phyloP scores from a whole-genome alignment of 768 basidiomycete species.

The Ephemerocybe angulata region DNA sequence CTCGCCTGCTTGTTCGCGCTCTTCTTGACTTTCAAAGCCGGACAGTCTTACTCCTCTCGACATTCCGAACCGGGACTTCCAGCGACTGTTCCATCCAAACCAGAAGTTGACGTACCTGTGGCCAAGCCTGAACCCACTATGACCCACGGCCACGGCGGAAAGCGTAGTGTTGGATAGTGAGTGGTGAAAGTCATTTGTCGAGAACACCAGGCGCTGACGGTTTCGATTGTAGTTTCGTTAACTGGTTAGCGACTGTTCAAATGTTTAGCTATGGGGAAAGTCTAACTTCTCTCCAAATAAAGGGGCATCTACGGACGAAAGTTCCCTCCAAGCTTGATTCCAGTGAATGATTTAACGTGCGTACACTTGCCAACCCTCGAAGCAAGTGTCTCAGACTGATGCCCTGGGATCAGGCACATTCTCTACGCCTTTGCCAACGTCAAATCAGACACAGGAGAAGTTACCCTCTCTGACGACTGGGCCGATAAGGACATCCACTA shows the following conservation, averaged over 20 bases:
- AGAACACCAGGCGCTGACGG: conserved; percentile 5
- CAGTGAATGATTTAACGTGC: conserved; percentile 81
- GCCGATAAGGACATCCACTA: conserved; percentile 98
- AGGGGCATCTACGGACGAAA: conserved; percentile 97
- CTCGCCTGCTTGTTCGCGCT: conserved; percentile 33
- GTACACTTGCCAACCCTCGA: conserved; percentile 21
- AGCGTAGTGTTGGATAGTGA: conserved; percentile 80
- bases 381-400: conserved; percentile 7
- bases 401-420: conserved; percentile 55
- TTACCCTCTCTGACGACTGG: conserved; percentile 87
- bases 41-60: conserved; percentile 35
- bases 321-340: conserved; percentile 83
- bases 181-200: conserved; percentile 24
- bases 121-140: conserved; percentile 22
- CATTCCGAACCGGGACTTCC: conserved; percentile 1
- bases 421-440: conserved; percentile 93
- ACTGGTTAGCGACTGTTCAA: conserved; percentile 60
- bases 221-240: conserved; percentile 56
- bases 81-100: not conserved
- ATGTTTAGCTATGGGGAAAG: not conserved
- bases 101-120: not conserved
- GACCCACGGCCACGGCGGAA: conserved; percentile 42
- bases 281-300: not conserved
- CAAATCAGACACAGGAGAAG: conserved; percentile 78
- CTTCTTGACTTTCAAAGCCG: conserved; percentile 40